These are phyloP conservation scores for Jatropha curcas DNA, from an alignment of 345 rosid genomes.

Conservation along the genomic window DNA sequence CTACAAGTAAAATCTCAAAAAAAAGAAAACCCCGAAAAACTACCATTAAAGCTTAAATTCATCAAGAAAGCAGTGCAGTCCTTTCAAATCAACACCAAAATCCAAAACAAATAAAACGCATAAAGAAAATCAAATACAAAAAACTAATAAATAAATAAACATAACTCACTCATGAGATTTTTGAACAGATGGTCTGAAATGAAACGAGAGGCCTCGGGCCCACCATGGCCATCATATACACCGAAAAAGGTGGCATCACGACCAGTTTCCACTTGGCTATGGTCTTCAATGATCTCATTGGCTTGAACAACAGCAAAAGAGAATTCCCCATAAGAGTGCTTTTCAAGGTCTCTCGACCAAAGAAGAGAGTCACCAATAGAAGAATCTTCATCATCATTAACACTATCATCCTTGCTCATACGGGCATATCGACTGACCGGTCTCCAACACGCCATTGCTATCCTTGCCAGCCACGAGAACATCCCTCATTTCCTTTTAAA, in stretches of 20 bases:
- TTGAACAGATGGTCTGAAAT: slow-evolving; percentile 76
- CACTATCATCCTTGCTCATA: slow-evolving; percentile 68
- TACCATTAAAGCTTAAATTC: background rate
- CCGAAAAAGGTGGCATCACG: slow-evolving; percentile 71
- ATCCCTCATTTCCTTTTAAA: slow-evolving; percentile 84
- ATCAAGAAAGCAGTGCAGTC: background rate
- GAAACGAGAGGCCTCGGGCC: slow-evolving; percentile 85
- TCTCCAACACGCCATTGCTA: slow-evolving; percentile 70
- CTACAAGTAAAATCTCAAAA: too few species aligned
- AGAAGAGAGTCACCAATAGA: slow-evolving; percentile 47
- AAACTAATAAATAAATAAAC: background rate
- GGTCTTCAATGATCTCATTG: slow-evolving; percentile 82
- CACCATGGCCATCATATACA: slow-evolving; percentile 96
- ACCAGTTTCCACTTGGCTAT: slow-evolving; percentile 82
- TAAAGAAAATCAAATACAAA: background rate
- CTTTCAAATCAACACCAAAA: background rate
- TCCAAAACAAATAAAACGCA: background rate
- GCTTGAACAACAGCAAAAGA: slow-evolving; percentile 89
- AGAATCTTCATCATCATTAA: slow-evolving; percentile 31
- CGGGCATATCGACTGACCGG: slow-evolving; percentile 74
- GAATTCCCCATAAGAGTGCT: slow-evolving; percentile 74
- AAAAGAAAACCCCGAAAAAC: too few species aligned
- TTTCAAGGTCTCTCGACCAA: slow-evolving; percentile 84
- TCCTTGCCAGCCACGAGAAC: slow-evolving; percentile 76
- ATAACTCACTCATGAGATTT: slow-evolving; percentile 65